A percentile compares a stretch with the other conserved stretches of the same genome.
Conservation (phyloP, 106 monocot genomes). For the Acorus gramineus region DNA sequence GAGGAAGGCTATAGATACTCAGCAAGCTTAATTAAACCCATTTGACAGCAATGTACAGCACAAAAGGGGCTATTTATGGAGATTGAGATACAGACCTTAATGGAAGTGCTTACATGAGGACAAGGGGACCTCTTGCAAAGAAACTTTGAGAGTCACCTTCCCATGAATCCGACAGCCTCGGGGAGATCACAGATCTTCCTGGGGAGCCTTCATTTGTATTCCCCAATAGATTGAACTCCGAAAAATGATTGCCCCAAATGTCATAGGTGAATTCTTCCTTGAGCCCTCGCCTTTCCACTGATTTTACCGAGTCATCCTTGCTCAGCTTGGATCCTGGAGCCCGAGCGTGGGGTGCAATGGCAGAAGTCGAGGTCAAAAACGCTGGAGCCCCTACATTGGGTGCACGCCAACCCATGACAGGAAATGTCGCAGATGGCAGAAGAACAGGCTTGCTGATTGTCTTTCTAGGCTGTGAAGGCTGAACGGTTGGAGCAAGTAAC, state of each 20-base stretch:
- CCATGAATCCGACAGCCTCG: slow-evolving; percentile 39
- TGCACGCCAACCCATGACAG: slow-evolving; percentile 13
- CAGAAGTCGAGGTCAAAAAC: slow-evolving; percentile 28
- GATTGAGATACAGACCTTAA: slow-evolving; percentile 28
- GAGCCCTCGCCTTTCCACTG: slow-evolving; percentile 9
- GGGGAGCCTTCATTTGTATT: slow-evolving; percentile 16
- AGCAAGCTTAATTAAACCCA: no score
- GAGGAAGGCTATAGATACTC: no score
- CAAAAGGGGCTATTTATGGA: slow-evolving; percentile 13
- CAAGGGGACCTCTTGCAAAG: slow-evolving; percentile 68
- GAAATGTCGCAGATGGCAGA: slow-evolving; percentile 30
- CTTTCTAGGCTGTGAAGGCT: slow-evolving; percentile 7
- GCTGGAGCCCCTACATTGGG: slow-evolving; percentile 9
- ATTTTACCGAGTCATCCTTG: slow-evolving; percentile 25
- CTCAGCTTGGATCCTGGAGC: slow-evolving; percentile 69
- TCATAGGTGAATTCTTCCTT: slow-evolving; percentile 56
- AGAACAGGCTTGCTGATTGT: slow-evolving; percentile 9
- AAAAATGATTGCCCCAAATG: slow-evolving; percentile 83
- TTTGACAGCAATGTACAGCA: slow-evolving; percentile 44
- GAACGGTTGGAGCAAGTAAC: not conserved
- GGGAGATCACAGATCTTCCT: not conserved
- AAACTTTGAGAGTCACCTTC: slow-evolving; percentile 78
- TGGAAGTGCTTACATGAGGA: slow-evolving; percentile 71
- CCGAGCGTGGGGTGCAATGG: slow-evolving; percentile 57
- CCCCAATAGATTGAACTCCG: slow-evolving; percentile 23